Evolutionary conservation across 2,329 filamentous ascomycete genomes (phyloP).

Genomic region (Tolypocladium nubicola): DNA sequence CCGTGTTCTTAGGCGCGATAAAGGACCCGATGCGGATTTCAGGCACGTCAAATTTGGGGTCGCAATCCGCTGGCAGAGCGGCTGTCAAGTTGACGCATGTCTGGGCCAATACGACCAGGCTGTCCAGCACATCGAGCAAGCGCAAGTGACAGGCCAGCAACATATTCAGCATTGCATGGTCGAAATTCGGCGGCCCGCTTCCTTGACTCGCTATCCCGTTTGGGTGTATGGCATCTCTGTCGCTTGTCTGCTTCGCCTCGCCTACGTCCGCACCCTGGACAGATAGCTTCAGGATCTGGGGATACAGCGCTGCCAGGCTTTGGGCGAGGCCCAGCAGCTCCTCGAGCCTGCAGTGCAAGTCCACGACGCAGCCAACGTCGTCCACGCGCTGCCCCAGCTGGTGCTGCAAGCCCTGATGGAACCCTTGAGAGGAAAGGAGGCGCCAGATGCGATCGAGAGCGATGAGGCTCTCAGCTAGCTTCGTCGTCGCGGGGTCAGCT

Average conservation of each 20-base stretch:
- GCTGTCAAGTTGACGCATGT: conserved; percentile 20
- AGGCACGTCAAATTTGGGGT: conserved; percentile 24
- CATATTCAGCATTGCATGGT: conserved; percentile 24
- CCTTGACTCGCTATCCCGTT: not conserved
- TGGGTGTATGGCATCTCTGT: not conserved
- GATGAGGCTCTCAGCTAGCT: conserved; percentile 11
- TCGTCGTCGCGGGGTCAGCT: conserved; percentile 1
- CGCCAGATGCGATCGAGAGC: conserved; percentile 12
- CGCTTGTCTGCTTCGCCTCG: not conserved
- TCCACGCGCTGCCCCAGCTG: conserved; percentile 12
- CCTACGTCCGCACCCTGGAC: not conserved
- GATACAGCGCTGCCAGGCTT: conserved; percentile 23
- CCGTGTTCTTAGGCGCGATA: conserved; percentile 19
- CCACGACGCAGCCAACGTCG: conserved; percentile 12
- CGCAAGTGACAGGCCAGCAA: conserved; percentile 26
- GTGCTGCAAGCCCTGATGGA: conserved; percentile 9
- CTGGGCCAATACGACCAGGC: conserved; percentile 17
- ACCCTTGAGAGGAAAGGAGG: conserved; percentile 2
- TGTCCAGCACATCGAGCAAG: conserved; percentile 25
- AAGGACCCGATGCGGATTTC: conserved; percentile 30
- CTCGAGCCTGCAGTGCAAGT: conserved; percentile 19
- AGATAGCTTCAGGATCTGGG: conserved; percentile 12
- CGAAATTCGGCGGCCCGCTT: conserved; percentile 9
- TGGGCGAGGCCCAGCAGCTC: conserved; percentile 22
- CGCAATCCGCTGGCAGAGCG: conserved; percentile 13